Conservation (phyloP, 2,329 filamentous ascomycete species). For the Pyrenochaeta sp. region DNA sequence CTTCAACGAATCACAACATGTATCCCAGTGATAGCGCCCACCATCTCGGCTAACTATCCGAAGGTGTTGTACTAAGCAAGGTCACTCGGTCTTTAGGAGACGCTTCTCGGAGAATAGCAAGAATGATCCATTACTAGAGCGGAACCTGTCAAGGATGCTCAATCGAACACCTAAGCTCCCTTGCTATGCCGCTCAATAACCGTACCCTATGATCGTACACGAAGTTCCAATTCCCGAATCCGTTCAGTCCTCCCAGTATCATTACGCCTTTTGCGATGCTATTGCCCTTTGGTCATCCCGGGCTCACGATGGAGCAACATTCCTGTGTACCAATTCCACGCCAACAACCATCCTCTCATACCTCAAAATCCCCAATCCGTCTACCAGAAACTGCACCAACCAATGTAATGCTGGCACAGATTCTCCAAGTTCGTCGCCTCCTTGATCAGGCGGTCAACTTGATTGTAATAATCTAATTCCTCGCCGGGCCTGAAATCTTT, state of each 20-base stretch:
- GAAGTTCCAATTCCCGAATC: conserved; percentile 4
- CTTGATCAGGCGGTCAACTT: conserved; percentile 93
- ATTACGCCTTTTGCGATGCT: conserved; percentile 7
- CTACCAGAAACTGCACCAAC: conserved; percentile 98
- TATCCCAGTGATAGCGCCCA: conserved; percentile 9
- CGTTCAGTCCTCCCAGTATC: not conserved
- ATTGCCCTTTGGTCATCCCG: not conserved
- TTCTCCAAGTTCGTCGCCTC: conserved; percentile 98
- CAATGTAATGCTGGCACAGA: conserved; percentile 97
- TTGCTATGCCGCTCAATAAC: conserved; percentile 5
- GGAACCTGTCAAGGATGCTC: not conserved
- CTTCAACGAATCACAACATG: too few species aligned
- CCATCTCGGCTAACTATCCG: conserved; percentile 21
- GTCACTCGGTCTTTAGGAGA: not conserved
- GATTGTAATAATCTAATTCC: conserved; percentile 83
- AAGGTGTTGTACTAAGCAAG: not conserved
- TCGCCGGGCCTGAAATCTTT: conserved; percentile 83
- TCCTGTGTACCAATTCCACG: too few species aligned
- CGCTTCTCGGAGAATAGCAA: not conserved
- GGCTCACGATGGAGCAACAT: too few species aligned
- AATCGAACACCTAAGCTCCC: conserved; percentile 3
- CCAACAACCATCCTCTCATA: not conserved
- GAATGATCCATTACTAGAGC: not conserved
- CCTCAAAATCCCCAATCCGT: not conserved
- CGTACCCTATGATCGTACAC: not conserved